Conservation (phyloP, 2,329 filamentous ascomycete genomes). For the Pseudopithomyces maydicus region DNA sequence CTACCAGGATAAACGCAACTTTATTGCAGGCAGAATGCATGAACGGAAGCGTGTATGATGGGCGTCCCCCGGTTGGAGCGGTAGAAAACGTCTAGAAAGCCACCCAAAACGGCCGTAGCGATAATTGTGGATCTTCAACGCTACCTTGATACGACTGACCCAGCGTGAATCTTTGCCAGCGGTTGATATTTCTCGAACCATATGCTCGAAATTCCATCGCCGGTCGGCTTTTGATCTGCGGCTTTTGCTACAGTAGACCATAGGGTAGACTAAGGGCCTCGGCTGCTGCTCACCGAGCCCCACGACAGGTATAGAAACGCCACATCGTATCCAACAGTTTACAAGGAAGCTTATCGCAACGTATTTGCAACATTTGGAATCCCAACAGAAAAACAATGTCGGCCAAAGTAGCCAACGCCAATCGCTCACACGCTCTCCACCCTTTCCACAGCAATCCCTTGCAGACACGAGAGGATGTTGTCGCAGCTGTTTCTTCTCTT, state of each 20-base stretch:
- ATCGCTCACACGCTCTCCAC: conserved; percentile 49
- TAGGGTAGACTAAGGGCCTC: not conserved
- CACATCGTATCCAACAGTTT: not conserved
- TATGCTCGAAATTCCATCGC: not conserved
- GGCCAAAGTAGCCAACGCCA: conserved; percentile 43
- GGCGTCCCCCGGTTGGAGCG: not conserved
- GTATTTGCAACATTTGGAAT: not conserved
- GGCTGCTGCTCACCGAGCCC: not conserved
- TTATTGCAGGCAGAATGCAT: not conserved
- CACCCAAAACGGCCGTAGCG: not conserved
- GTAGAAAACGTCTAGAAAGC: conserved; percentile 4
- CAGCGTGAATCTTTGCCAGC: no score
- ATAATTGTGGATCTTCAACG: not conserved
- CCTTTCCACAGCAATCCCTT: conserved; percentile 51
- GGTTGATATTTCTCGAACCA: not conserved
- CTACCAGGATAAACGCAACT: not conserved
- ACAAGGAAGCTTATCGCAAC: conserved; percentile 4
- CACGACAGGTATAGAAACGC: not conserved
- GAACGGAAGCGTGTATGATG: not conserved
- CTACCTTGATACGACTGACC: no score
- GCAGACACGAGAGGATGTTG: conserved; percentile 48
- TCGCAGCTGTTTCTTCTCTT: conserved; percentile 54
- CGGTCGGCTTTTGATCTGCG: not conserved
- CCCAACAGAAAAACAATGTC: conserved; percentile 22
- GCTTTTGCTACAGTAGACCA: not conserved